Conservation (phyloP, 768 basidiomycete species). For the Scleroderma bovista region DNA sequence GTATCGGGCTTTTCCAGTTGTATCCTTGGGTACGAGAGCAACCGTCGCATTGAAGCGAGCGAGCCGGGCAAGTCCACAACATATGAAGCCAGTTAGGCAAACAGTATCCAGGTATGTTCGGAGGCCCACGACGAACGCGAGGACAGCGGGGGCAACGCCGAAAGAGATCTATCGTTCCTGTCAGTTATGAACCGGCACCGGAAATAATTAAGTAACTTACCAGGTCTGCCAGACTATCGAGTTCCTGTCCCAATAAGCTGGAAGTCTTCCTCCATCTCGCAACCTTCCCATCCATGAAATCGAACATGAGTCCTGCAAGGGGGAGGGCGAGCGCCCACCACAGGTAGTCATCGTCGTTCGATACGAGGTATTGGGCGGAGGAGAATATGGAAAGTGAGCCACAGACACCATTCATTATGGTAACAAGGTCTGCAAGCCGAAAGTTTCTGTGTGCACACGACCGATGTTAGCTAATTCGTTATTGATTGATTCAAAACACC, state of each 20-base stretch:
- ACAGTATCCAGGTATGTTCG: conserved; percentile 89
- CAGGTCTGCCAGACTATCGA: conserved; percentile 95
- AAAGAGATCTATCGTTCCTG: conserved; percentile 74
- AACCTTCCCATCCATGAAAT: conserved; percentile 96
- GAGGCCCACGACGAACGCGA: conserved; percentile 87
- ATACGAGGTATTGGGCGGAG: conserved; percentile 81
- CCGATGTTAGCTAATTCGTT: neutral
- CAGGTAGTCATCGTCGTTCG: conserved; percentile 72
- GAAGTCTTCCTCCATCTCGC: conserved; percentile 95
- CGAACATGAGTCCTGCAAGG: conserved; percentile 92
- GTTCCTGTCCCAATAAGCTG: conserved; percentile 94
- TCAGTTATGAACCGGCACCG: conserved; percentile 3
- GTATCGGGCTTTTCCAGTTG: conserved; percentile 82
- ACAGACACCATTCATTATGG: conserved; percentile 98
- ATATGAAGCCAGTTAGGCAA: conserved; percentile 84
- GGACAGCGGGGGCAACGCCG: conserved; percentile 92
- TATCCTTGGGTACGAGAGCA: conserved; percentile 85
- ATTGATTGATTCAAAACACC: neutral
- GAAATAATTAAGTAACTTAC: conserved; percentile 38
- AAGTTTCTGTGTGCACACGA: conserved; percentile 65
- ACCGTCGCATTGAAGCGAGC: conserved; percentile 99
- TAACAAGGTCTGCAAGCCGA: conserved; percentile 94
- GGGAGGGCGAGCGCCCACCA: conserved; percentile 88
- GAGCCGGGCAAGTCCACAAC: conserved; percentile 92
- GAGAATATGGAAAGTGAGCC: conserved; percentile 94